Base-by-base conservation (phyloP, 2,329 filamentous ascomycete species). In the Claviceps africana region DNA sequence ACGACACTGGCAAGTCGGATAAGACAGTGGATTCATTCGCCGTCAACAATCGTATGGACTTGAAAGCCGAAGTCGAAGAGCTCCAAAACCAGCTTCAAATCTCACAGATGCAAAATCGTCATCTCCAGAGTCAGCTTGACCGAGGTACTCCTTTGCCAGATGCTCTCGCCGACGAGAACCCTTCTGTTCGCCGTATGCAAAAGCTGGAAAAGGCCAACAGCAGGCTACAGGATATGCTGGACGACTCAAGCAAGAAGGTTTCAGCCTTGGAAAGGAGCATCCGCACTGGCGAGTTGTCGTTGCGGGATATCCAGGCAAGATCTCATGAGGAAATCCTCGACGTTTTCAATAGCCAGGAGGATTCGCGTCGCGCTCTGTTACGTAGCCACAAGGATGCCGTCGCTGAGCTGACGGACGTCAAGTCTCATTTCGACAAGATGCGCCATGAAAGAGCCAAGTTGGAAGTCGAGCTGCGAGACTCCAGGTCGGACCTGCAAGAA, bases 251-350 rank as follows among this genome's bases (percentile, higher is more conserved):
- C 19, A 91, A 88, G 74, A 96, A 96, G 70, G 85, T 96, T 2
- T 95, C 91, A 7, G 80, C 85, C 0, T 71, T 97, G 22, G 93
- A 97, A 68, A 86, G 87, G 64, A 89, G 83, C 55, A 84, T 97
- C 53, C 86, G 85, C 53, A 86, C 84, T 37, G 93, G 90, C 13
- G 87, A 96, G 65, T 74, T 97, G 5, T 93, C 88, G 0, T 74
- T 96, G 44, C 86, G 89, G 48, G 91, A 97, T 66, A 81, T 97
- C 46, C 90, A 96, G 66, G 86, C 90, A 2, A 90, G 87, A 65
- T 95, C 89, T 6, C 89, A 97, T 60, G 90, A 96, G 63, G 93
- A 97, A 66, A 81, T 97, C 19, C 86, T 94, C 57, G 89, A 96
- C 56, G 76, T 95, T 40, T 83, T 97, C 63, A 95, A 89, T 66